phyloP scores from a whole-genome alignment of 768 basidiomycete species.

The Hericium erinaceus region DNA sequence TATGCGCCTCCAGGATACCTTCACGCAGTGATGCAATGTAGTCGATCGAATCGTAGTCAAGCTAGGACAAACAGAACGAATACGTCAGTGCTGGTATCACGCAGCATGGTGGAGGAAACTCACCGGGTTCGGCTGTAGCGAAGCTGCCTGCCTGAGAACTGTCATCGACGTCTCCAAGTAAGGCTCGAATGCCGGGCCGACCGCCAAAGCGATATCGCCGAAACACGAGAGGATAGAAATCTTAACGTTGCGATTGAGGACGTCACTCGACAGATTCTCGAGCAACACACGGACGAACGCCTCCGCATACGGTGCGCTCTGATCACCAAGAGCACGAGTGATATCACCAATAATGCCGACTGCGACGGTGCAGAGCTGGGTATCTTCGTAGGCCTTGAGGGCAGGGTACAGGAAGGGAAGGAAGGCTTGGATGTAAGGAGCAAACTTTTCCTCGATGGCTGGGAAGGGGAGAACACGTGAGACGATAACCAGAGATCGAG shows the following conservation, averaged over 20 bases:
- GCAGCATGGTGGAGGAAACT: slow-evolving; percentile 18
- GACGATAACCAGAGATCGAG: background rate
- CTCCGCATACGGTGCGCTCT: slow-evolving; percentile 72
- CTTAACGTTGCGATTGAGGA: slow-evolving; percentile 90
- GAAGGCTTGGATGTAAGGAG: slow-evolving; percentile 79
- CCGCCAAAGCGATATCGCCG: slow-evolving; percentile 92
- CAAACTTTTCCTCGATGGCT: slow-evolving; percentile 73
- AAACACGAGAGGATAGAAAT: slow-evolving; percentile 94
- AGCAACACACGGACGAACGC: slow-evolving; percentile 89
- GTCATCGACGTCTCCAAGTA: slow-evolving; percentile 87
- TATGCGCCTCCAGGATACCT: slow-evolving; percentile 94
- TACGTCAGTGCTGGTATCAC: background rate
- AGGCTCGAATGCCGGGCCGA: slow-evolving; percentile 78
- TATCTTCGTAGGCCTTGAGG: slow-evolving; percentile 88
- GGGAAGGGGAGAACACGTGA: slow-evolving; percentile 8
- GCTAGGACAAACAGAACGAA: slow-evolving; percentile 27
- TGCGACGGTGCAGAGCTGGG: slow-evolving; percentile 90
- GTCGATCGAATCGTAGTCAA: slow-evolving; percentile 85
- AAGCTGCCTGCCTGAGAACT: slow-evolving; percentile 85
- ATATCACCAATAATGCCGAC: slow-evolving; percentile 95
- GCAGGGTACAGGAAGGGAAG: slow-evolving; percentile 82
- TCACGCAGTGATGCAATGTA: slow-evolving; percentile 87
- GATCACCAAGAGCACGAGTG: slow-evolving; percentile 86
- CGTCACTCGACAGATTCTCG: slow-evolving; percentile 84
- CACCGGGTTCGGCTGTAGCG: slow-evolving; percentile 81